phyloP scores from a whole-genome alignment of 2,329 filamentous ascomycete genomes.

The Thermothelomyces thermophilus region DNA sequence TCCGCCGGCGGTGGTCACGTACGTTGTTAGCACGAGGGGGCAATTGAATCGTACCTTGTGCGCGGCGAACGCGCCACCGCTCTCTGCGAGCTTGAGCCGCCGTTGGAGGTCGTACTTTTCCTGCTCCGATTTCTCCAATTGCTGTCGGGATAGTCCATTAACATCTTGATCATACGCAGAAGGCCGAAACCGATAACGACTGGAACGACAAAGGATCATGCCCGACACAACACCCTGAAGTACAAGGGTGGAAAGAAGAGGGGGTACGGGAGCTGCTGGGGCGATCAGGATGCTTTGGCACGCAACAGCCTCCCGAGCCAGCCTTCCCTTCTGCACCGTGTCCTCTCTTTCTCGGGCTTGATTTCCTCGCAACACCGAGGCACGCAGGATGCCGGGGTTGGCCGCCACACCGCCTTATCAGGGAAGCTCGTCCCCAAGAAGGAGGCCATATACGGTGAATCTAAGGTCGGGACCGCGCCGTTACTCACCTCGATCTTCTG shows the following conservation, averaged over 20 bases:
- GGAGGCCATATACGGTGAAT: slow-evolving; percentile 12
- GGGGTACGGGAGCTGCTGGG: too few species aligned
- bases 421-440: background rate
- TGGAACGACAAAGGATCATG: too few species aligned
- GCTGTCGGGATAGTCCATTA: slow-evolving; percentile 31
- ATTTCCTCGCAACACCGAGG: background rate
- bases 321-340: background rate
- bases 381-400: background rate
- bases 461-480: slow-evolving; percentile 12
- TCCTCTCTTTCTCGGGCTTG: background rate
- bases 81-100: slow-evolving; percentile 47
- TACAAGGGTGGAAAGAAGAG: too few species aligned
- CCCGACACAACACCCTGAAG: too few species aligned
- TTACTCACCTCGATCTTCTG: slow-evolving; percentile 54
- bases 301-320: background rate
- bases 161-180: slow-evolving; percentile 7
- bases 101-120: slow-evolving; percentile 51
- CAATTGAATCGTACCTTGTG: slow-evolving; percentile 52
- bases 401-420: background rate
- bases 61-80: slow-evolving; percentile 41
- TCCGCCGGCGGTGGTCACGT: background rate
- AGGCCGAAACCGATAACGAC: too few species aligned
- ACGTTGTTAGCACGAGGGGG: background rate
- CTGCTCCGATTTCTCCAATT: slow-evolving; percentile 52
- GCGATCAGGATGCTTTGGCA: background rate